phyloP scores from a whole-genome alignment of 495 filamentous ascomycete genomes.

The Friedmanniomyces endolithicus region DNA sequence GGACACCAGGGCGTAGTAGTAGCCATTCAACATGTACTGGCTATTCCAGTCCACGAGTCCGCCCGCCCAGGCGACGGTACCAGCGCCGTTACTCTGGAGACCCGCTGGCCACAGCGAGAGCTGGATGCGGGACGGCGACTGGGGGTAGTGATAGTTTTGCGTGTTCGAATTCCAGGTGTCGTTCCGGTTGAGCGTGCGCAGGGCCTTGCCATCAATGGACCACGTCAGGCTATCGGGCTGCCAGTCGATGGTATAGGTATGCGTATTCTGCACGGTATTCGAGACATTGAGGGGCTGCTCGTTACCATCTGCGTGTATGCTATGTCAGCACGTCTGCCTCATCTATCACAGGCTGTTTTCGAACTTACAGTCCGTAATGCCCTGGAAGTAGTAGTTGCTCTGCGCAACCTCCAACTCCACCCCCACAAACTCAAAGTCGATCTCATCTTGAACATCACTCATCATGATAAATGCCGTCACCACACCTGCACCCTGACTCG shows the following conservation, averaged over 20 bases:
- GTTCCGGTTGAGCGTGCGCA: constrained; percentile 58
- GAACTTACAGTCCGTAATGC: constrained; percentile 78
- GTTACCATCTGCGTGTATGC: neutral
- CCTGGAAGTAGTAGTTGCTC: constrained; percentile 96
- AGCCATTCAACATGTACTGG: constrained; percentile 69
- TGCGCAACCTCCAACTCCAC: constrained; percentile 63
- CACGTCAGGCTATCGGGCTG: constrained; percentile 71
- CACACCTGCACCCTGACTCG: constrained; percentile 71
- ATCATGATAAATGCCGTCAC: constrained; percentile 93
- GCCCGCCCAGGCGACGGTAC: constrained; percentile 86
- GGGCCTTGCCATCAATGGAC: constrained; percentile 65
- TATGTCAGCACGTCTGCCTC: neutral
- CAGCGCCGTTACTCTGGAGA: constrained; percentile 58
- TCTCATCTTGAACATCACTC: constrained; percentile 91
- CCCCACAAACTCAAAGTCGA: constrained; percentile 92
- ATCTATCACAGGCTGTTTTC: neutral
- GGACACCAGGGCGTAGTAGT: constrained; percentile 75
- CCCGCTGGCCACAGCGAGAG: constrained; percentile 95
- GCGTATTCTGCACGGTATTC: constrained; percentile 66
- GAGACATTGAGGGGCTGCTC: constrained; percentile 51
- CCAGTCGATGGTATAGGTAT: constrained; percentile 93
- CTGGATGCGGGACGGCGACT: constrained; percentile 86
- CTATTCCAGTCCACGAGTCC: constrained; percentile 80
- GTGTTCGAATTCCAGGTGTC: constrained; percentile 75
- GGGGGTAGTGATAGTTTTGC: constrained; percentile 78